phyloP scores from a whole-genome alignment of 1,284 basidiomycete genomes.

The Ustilago lituana region DNA sequence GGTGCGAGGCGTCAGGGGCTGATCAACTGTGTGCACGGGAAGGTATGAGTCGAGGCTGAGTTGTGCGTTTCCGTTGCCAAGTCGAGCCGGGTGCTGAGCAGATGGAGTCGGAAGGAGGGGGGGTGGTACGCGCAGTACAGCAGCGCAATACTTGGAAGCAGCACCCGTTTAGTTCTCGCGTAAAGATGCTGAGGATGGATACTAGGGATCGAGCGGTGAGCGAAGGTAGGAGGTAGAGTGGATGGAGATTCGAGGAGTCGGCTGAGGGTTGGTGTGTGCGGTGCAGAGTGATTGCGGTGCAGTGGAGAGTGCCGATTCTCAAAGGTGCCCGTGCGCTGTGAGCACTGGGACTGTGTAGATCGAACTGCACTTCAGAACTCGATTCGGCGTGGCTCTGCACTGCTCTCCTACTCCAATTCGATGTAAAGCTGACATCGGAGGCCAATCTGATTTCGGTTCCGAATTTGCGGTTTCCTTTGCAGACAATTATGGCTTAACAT shows the following conservation, averaged over 20 bases:
- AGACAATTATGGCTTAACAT: no score
- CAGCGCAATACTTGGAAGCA: no score
- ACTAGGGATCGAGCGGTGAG: neutral
- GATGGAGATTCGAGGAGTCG: conserved; percentile 9
- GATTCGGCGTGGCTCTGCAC: neutral
- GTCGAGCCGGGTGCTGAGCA: no score
- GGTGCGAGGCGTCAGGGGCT: neutral
- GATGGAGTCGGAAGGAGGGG: no score
- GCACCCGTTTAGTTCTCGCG: neutral
- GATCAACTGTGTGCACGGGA: neutral
- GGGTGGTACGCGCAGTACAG: no score
- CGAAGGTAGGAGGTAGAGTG: conserved; percentile 1
- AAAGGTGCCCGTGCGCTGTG: conserved; percentile 8
- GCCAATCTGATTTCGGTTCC: neutral
- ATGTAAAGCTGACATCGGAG: neutral
- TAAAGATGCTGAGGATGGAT: neutral
- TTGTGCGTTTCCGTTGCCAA: no score
- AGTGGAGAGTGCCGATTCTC: conserved; percentile 6
- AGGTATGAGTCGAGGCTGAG: neutral
- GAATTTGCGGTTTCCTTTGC: no score
- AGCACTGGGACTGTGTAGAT: conserved; percentile 13
- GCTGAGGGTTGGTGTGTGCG: conserved; percentile 3
- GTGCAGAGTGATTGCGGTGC: conserved; percentile 1
- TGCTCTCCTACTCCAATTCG: neutral
- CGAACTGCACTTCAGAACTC: neutral